Conservation (phyloP, 1,284 basidiomycete species). For the Salmacisia buchloeana region DNA sequence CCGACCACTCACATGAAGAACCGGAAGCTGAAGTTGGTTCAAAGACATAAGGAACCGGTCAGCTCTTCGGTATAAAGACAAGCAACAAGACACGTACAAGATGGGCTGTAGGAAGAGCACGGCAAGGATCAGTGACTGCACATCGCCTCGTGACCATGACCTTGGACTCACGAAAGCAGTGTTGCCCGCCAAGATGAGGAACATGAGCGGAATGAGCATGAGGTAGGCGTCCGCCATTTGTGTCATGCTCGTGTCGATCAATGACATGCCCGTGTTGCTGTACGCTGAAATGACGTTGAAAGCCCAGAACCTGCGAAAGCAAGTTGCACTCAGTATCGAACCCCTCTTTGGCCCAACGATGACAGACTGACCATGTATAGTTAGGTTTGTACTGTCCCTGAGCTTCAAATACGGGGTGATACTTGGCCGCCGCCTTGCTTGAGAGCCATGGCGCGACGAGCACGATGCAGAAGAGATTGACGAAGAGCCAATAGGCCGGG, state of each 20-base stretch:
- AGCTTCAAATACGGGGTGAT: conserved; percentile 32
- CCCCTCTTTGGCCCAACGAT: neutral
- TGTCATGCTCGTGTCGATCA: conserved; percentile 78
- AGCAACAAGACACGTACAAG: neutral
- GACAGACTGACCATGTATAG: conserved; percentile 16
- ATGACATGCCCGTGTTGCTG: conserved; percentile 79
- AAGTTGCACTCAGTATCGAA: neutral
- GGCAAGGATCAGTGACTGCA: neutral
- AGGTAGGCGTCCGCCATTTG: conserved; percentile 80
- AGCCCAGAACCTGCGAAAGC: conserved; percentile 63
- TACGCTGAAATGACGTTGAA: conserved; percentile 84
- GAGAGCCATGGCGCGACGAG: conserved; percentile 44
- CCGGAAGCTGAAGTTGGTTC: conserved; percentile 32
- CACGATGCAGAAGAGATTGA: conserved; percentile 26
- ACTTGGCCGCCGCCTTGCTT: conserved; percentile 28
- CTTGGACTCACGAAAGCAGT: conserved; percentile 60
- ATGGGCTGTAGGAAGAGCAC: neutral
- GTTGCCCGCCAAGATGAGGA: conserved; percentile 82
- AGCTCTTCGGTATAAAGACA: neutral
- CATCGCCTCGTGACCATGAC: neutral
- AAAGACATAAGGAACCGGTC: neutral
- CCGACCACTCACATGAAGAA: conserved; percentile 37
- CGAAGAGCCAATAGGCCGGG: conserved; percentile 29
- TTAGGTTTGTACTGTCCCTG: conserved; percentile 50
- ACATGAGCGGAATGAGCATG: conserved; percentile 61